Conservation (phyloP, 495 filamentous ascomycete species). For the Acidomyces sp. region DNA sequence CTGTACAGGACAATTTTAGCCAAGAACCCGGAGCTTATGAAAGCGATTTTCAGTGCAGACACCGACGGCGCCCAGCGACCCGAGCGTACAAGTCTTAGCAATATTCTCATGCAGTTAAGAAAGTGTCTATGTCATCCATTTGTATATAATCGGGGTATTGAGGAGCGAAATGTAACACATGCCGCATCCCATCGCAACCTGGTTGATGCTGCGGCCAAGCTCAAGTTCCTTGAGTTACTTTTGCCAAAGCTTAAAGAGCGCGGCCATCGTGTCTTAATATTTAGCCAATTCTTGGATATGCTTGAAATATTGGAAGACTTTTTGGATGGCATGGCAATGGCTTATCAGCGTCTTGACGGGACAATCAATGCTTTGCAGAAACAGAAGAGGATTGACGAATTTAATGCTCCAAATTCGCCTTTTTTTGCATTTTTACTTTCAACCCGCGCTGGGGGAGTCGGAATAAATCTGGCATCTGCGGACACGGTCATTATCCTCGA, state of each 20-base stretch:
- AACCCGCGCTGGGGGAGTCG: conserved; percentile 87
- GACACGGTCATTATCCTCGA: conserved; percentile 98
- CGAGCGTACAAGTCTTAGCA: conserved; percentile 71
- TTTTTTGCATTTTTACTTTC: conserved; percentile 85
- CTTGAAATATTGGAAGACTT: conserved; percentile 89
- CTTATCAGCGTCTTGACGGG: conserved; percentile 77
- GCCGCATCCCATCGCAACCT: conserved; percentile 58
- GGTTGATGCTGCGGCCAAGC: conserved; percentile 82
- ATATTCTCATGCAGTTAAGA: conserved; percentile 88
- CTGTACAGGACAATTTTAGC: conserved; percentile 87
- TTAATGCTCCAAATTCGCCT: conserved; percentile 70
- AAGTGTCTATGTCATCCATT: conserved; percentile 95
- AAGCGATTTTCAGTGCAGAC: conserved; percentile 60
- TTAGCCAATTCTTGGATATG: conserved; percentile 88
- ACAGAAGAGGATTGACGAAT: conserved; percentile 85
- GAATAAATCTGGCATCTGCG: conserved; percentile 93
- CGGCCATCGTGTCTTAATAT: conserved; percentile 88
- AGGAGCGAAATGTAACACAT: conserved; percentile 51
- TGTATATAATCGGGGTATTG: conserved; percentile 76
- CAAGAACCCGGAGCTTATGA: conserved; percentile 79
- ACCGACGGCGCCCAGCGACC: conserved; percentile 40
- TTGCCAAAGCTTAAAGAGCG: conserved; percentile 76
- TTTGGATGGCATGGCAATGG: conserved; percentile 53
- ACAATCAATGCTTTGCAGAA: conserved; percentile 65
- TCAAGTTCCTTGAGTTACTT: conserved; percentile 75